Evolutionary conservation across 441 rosid species (phyloP), one percentile per base, ranked within the genome.

Genomic region (Gossypium trilobum): DNA sequence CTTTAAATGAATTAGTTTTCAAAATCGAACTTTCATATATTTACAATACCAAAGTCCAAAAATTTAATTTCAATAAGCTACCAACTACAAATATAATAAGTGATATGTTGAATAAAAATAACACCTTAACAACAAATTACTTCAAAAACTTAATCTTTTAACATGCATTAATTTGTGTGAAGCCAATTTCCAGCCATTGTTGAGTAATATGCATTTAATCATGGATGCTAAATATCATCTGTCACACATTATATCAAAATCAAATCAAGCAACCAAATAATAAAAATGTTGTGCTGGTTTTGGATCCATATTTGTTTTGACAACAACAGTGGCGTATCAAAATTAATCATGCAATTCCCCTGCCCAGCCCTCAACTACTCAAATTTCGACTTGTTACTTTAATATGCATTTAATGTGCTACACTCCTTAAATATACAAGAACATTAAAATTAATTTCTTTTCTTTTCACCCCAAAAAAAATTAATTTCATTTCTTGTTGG

Each of bases 191-290:
- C 3, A 31, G 22, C 22, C n/a, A 17, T 33, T 3, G 14, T 2
- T 14, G 36, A 65, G 56, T 68, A 25, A 46, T 17, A 13, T 58
- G 75, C 73, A 66, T 19, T 52, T 33, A 52, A n/a, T 42, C 14
- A 59, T 42, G 58, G 19, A 42, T 17, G 20, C 10, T 3, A 4
- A 69, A 11, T 17, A 19, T 20, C 23, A 51, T 48, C 5, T 17
- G 58, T 52, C 42, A 27, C 46, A 10, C n/a, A 31, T 42, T 3
- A 27, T 11, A 25, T 61, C 16, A 36, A 48, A 19, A 6, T 9
- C 27, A 51, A 63, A 54, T 46, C n/a, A 27, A 51, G 16, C 27
- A 60, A 16, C 10, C 55, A 50, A 50, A 14, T 50, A 50, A 50
- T 50, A 4, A 50, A 50, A 14, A n/a, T n/a, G 17, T 50, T 14